Evolutionary conservation across 345 rosid genomes (phyloP).

Genomic region (Isatis tinctoria): DNA sequence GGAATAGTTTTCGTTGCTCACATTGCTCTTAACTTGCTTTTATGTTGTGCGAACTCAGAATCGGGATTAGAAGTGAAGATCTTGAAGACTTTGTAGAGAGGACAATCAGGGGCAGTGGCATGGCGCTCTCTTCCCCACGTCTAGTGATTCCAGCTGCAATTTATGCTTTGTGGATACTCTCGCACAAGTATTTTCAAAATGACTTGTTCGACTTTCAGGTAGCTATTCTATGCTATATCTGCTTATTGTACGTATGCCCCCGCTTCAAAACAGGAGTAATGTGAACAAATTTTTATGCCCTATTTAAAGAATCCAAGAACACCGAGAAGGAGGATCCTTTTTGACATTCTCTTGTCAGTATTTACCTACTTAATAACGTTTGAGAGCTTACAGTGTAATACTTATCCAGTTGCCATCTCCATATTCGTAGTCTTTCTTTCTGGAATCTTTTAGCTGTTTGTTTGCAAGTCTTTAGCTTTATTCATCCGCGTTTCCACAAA

Average conservation of each 20-base stretch:
- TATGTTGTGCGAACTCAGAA: constrained; percentile 38
- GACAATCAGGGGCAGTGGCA: constrained; percentile 56
- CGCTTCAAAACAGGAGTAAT: no score
- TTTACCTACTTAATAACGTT: no score
- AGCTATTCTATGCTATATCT: background rate
- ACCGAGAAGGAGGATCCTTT: no score
- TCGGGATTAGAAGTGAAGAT: constrained; percentile 85
- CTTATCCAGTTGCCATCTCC: background rate
- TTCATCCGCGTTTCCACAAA: background rate
- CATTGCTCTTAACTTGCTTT: constrained; percentile 1
- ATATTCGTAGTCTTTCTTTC: background rate
- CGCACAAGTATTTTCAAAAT: constrained; percentile 51
- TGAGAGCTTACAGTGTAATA: background rate
- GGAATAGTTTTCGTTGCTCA: background rate
- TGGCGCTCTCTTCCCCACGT: constrained; percentile 91
- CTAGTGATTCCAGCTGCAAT: constrained; percentile 76
- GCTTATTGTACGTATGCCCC: background rate
- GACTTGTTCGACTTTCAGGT: constrained; percentile 89
- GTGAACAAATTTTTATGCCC: no score
- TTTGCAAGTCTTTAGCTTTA: background rate
- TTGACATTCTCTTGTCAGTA: no score
- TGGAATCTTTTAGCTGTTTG: background rate
- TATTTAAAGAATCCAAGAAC: no score
- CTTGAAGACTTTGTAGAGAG: constrained; percentile 58
- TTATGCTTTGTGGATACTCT: constrained; percentile 73